phyloP scores from a whole-genome alignment of 768 basidiomycete genomes.

The Gloeopeniophorella convolvens region DNA sequence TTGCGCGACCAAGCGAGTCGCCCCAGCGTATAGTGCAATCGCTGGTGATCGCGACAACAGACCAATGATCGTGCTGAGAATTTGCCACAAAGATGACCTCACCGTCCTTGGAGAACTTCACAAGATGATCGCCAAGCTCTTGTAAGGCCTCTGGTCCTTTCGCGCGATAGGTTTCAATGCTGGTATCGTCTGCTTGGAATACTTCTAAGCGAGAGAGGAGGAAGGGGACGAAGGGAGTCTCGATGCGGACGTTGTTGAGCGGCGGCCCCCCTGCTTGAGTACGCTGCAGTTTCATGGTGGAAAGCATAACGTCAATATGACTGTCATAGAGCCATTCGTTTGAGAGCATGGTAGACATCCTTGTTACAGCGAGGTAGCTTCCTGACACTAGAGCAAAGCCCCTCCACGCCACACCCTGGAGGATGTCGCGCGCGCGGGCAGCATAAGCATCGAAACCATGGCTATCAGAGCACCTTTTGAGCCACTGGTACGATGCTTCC shows the following conservation, averaged over 20 bases:
- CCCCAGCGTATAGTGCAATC: background rate
- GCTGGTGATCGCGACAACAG: background rate
- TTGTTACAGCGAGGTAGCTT: no score
- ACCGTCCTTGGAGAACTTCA: background rate
- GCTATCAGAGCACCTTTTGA: background rate
- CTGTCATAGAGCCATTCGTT: no score
- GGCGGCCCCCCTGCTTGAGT: no score
- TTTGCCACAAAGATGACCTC: background rate
- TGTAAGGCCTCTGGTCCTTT: background rate
- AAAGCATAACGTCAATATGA: no score
- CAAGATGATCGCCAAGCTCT: background rate
- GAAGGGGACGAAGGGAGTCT: background rate
- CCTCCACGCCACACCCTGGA: background rate
- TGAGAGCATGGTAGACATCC: no score
- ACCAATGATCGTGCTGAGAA: background rate
- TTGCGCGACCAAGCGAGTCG: background rate
- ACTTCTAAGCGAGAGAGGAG: background rate
- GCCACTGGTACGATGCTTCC: background rate
- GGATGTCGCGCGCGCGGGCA: background rate
- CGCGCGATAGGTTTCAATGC: background rate
- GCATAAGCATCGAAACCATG: background rate
- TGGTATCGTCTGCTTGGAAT: background rate
- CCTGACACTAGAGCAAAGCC: no score
- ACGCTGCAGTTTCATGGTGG: no score
- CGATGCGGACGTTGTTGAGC: no score